phyloP scores from a whole-genome alignment of 441 rosid genomes.

The Pelargonium fulgidum region DNA sequence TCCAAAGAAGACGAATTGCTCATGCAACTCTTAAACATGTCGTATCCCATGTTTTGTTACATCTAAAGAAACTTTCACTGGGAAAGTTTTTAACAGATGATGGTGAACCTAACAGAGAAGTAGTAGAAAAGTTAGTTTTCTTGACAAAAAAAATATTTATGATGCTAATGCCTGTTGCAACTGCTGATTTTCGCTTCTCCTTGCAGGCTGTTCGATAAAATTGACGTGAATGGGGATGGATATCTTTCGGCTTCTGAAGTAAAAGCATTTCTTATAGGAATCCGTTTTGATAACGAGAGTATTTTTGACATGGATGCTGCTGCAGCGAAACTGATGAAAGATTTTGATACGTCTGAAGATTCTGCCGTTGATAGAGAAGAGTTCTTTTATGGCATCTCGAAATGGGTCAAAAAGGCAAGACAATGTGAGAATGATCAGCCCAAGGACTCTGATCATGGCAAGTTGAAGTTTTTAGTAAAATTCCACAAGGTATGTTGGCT shows the following conservation, averaged over 20 bases:
- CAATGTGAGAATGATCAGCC: background rate
- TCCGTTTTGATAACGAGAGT: background rate
- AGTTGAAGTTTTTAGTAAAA: background rate
- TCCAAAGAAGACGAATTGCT: constrained; percentile 3
- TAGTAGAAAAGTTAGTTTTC: constrained; percentile 1
- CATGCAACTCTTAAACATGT: constrained; percentile 6
- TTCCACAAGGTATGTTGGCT: background rate
- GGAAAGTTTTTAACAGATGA: constrained; percentile 1
- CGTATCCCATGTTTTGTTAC: background rate
- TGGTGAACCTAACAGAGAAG: constrained; percentile 10
- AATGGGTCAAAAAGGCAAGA: background rate
- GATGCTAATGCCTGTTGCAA: background rate
- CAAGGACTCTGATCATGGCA: background rate
- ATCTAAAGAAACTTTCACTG: background rate
- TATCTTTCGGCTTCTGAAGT: background rate
- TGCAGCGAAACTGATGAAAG: constrained; percentile 1
- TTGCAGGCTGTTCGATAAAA: constrained; percentile 3
- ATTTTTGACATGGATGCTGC: background rate
- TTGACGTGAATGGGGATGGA: background rate
- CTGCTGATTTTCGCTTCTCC: background rate
- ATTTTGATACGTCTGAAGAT: constrained; percentile 3
- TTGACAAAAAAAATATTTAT: background rate
- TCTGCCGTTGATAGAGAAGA: background rate
- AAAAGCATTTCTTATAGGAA: background rate
- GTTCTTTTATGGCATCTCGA: background rate